Percentiles rank a stretch among this genome's conserved stretches.
These are phyloP conservation scores for Colletotrichum ledebouriae DNA, from an alignment of 2,329 filamentous ascomycete species.

Conservation along the genomic window DNA sequence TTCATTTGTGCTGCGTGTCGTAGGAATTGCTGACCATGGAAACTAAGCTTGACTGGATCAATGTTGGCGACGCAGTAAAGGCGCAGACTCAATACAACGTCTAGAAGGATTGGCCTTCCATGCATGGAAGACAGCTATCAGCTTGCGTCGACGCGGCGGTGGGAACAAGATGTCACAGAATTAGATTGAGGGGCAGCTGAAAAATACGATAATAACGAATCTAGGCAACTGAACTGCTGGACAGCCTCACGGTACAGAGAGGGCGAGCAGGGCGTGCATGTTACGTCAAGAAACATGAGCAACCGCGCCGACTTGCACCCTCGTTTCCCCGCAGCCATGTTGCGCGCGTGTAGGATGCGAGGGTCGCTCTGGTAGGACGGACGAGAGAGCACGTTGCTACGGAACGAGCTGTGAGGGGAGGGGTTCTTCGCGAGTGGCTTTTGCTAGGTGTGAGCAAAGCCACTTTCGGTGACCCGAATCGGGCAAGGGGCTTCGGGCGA, in stretches of 20 bases:
- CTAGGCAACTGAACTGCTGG: neutral
- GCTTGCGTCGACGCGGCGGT: neutral
- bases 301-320: neutral
- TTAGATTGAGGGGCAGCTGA: neutral
- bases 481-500: slow-evolving; percentile 25
- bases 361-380: slow-evolving; percentile 1
- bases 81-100: slow-evolving; percentile 56
- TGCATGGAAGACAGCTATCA: neutral
- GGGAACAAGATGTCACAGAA: neutral
- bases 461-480: slow-evolving; percentile 40
- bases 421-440: neutral
- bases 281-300: neutral
- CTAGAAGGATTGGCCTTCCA: slow-evolving; percentile 43
- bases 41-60: slow-evolving; percentile 59
- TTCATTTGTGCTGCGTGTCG: neutral
- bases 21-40: slow-evolving; percentile 25
- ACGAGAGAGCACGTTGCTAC: neutral
- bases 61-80: slow-evolving; percentile 55
- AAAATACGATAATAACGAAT: too few relatives aligned
- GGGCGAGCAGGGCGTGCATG: neutral
- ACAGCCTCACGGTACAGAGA: neutral
- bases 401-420: neutral
- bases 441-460: slow-evolving; percentile 27
- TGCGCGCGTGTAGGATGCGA: neutral
- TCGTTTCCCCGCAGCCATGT: neutral